phyloP scores from a whole-genome alignment of 345 rosid species.

The Camelina sativa region DNA sequence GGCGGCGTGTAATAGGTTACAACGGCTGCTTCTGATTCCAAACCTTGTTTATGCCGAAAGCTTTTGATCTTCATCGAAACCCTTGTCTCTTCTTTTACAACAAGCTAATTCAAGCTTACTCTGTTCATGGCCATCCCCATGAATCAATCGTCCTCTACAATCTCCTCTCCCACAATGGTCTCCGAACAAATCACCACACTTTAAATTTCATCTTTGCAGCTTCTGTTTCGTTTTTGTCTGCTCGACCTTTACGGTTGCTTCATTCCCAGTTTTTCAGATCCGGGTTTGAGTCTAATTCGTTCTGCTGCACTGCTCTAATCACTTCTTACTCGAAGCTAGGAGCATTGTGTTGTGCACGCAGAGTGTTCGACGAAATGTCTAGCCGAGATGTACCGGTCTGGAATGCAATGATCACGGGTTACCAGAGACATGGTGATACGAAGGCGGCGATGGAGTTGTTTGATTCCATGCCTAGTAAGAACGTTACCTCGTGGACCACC shows the following conservation, averaged over 20 bases:
- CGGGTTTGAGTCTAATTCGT: conserved; percentile 61
- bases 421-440: conserved; percentile 63
- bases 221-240: conserved; percentile 50
- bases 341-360: conserved; percentile 47
- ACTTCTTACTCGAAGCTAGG: conserved; percentile 64
- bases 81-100: conserved; percentile 67
- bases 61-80: conserved; percentile 54
- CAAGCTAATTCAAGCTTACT: conserved; percentile 76
- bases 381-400: conserved; percentile 63
- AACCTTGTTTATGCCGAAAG: conserved; percentile 61
- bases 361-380: conserved; percentile 67
- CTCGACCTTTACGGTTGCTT: conserved; percentile 45
- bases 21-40: too few relatives aligned
- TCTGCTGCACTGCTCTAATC: conserved; percentile 63
- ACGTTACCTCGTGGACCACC: conserved; percentile 78
- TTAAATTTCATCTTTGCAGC: conserved; percentile 67
- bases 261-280: conserved; percentile 61
- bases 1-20: too few relatives aligned
- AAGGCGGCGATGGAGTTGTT: conserved; percentile 60
- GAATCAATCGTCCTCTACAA: conserved; percentile 61
- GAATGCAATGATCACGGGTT: conserved; percentile 72
- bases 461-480: conserved; percentile 60
- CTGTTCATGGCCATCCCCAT: conserved; percentile 50
- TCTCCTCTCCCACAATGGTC: conserved; percentile 54
- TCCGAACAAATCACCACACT: conserved; percentile 63